These are phyloP conservation scores for Pseudofabraea citricarpa DNA, from an alignment of 2,329 filamentous ascomycete species.

Conservation along the genomic window DNA sequence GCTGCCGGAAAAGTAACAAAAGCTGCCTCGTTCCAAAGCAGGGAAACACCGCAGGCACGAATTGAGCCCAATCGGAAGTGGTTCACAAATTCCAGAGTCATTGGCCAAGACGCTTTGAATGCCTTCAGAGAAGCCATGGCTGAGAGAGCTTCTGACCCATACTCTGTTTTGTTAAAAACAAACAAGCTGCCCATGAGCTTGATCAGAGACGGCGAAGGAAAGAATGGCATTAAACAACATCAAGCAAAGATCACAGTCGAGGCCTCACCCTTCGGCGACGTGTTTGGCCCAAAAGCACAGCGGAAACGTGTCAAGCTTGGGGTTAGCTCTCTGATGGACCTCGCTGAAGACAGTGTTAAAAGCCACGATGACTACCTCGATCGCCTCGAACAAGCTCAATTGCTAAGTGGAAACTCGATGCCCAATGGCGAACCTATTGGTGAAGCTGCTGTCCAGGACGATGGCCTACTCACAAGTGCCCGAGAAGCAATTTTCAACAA, in stretches of 20 bases:
- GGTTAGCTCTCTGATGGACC: constrained; percentile 74
- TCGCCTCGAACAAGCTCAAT: constrained; percentile 69
- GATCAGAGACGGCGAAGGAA: constrained; percentile 72
- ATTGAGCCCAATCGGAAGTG: constrained; percentile 97
- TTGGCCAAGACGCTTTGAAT: constrained; percentile 81
- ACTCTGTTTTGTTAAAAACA: constrained; percentile 89
- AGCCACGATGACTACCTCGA: constrained; percentile 80
- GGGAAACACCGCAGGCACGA: constrained; percentile 74
- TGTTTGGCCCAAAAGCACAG: constrained; percentile 91
- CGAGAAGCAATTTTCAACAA: constrained; percentile 87
- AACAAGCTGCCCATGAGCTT: constrained; percentile 97
- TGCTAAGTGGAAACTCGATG: constrained; percentile 67
- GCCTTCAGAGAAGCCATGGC: constrained; percentile 90
- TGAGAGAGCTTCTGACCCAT: constrained; percentile 84
- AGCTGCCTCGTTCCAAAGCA: constrained; percentile 77
- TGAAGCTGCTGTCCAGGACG: constrained; percentile 35
- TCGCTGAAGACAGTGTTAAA: constrained; percentile 74
- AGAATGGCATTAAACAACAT: constrained; percentile 87
- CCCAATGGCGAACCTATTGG: constrained; percentile 43
- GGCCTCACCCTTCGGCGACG: constrained; percentile 77
- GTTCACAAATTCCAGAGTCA: constrained; percentile 91
- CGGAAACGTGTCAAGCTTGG: constrained; percentile 88
- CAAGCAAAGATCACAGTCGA: constrained; percentile 92
- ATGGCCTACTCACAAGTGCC: constrained; percentile 53
- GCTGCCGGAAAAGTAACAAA: constrained; percentile 78